Base-by-base conservation (phyloP, 83 land plant species). In the Picea abies region DNA sequence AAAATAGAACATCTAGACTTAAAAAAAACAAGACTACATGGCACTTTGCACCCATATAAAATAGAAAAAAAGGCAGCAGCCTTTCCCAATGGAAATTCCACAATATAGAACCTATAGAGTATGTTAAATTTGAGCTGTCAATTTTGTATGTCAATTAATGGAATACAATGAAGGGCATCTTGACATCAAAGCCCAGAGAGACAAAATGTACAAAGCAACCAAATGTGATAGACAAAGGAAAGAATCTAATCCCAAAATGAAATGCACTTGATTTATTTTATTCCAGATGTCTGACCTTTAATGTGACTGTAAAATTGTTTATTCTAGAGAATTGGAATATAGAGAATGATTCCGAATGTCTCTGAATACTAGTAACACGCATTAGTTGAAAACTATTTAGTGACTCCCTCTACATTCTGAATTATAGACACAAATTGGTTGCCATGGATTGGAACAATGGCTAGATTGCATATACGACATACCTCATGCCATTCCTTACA, bases 391-490 rank as follows among this genome's bases (percentile, higher is more conserved):
- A 73, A 22, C 10, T 12, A 49, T 73, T 44, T 73, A 73, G 22
- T 47, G 58, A n/a, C 47, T 5, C 29, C 11, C 47, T 47, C 58
- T 44, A 58, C 58, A 9, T n/a, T 8, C 25, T 10, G 14, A 44
- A 73, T 73, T 52, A 44, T n/a, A 73, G 56, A 47, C 22, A 44
- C 56, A 73, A 37, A 72, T 73, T 44, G 77, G 29, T 73, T 39
- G 58, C 60, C 77, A 73, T 41, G 56, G 22, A 49, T 47, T 47
- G 52, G 56, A 20, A 73, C 47, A 49, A 17, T 22, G 77, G 41
- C 52, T 41, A 72, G 58, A 73, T 44, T 44, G 58, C 77, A 44
- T 73, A 44, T 44, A 73, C 39, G 60, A 44, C 47, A 47, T 22
- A 73, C 56, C 41, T 41, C 56, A 47, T 22, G 47, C 11, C 60